These are phyloP conservation scores for Miamiensis avidus DNA, from an alignment of 169 alveolate species.

Conservation along the genomic window DNA sequence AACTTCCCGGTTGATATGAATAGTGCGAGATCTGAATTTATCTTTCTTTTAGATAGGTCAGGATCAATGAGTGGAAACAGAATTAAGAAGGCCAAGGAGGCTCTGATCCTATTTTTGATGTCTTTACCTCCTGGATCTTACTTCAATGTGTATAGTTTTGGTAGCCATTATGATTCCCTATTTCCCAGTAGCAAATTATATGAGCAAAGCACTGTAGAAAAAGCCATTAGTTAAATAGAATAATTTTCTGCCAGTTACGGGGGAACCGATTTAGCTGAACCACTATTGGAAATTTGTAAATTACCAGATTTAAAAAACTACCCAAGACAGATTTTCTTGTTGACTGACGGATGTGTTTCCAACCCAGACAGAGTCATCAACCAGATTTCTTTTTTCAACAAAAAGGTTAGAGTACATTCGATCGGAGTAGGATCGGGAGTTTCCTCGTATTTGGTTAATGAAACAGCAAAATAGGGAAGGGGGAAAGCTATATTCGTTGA, in stretches of 20 bases:
- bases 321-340: slow-evolving; percentile 54
- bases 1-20: not conserved
- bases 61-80: slow-evolving; percentile 63
- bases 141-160: slow-evolving; percentile 61
- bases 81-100: slow-evolving; percentile 49
- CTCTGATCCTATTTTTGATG: slow-evolving; percentile 51
- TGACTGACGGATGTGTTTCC: slow-evolving; percentile 70
- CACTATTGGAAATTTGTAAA: too few species aligned
- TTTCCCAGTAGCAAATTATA: too few species aligned
- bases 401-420: slow-evolving; percentile 44
- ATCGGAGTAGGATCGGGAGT: slow-evolving; percentile 72
- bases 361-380: slow-evolving; percentile 40
- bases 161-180: not conserved
- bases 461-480: slow-evolving; percentile 43
- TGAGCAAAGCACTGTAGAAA: too few species aligned
- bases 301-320: too few species aligned
- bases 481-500: slow-evolving; percentile 29
- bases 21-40: slow-evolving; percentile 36
- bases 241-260: too few species aligned
- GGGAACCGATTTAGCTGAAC: too few species aligned
- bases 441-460: slow-evolving; percentile 32
- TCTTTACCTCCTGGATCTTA: slow-evolving; percentile 54
- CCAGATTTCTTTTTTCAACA: slow-evolving; percentile 41
- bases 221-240: too few species aligned
- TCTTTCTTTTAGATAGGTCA: slow-evolving; percentile 64